phyloP scores from a whole-genome alignment of 257 asterid species.

The Solanum acaule region DNA sequence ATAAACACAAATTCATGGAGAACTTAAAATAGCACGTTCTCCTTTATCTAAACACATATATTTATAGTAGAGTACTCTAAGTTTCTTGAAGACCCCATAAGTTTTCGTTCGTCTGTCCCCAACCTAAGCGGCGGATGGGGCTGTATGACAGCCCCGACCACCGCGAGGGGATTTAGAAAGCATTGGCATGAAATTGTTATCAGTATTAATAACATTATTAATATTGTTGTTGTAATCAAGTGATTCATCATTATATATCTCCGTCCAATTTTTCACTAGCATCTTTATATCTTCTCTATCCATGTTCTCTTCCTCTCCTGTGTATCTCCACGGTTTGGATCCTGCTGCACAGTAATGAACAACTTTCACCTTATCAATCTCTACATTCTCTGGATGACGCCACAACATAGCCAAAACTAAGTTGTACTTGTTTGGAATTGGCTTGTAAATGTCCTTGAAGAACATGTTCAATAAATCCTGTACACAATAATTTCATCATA shows the following conservation, averaged over 20 bases:
- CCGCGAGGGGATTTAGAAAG: background rate
- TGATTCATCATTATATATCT: background rate
- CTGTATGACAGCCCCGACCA: background rate
- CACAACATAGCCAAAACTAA: slow-evolving; percentile 6
- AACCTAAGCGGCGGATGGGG: slow-evolving; percentile 2
- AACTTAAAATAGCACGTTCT: background rate
- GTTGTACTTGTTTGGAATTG: slow-evolving; percentile 6
- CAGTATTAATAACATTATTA: background rate
- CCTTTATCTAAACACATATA: background rate
- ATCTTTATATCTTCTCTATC: slow-evolving; percentile 3
- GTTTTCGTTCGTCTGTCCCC: background rate
- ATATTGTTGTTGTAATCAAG: background rate
- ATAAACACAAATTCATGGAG: background rate
- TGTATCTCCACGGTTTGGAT: slow-evolving; percentile 7
- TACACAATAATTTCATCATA: background rate
- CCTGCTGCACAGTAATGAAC: slow-evolving; percentile 9
- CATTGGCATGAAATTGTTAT: background rate
- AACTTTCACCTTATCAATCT: background rate
- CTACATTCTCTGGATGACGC: slow-evolving; percentile 7
- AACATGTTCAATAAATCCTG: slow-evolving; percentile 6
- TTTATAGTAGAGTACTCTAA: background rate
- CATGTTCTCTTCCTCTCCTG: slow-evolving; percentile 1
- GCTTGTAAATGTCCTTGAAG: background rate
- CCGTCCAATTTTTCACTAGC: slow-evolving; percentile 1
- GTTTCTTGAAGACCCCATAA: background rate